phyloP scores from a whole-genome alignment of 768 basidiomycete genomes.

The Boletus edulis region DNA sequence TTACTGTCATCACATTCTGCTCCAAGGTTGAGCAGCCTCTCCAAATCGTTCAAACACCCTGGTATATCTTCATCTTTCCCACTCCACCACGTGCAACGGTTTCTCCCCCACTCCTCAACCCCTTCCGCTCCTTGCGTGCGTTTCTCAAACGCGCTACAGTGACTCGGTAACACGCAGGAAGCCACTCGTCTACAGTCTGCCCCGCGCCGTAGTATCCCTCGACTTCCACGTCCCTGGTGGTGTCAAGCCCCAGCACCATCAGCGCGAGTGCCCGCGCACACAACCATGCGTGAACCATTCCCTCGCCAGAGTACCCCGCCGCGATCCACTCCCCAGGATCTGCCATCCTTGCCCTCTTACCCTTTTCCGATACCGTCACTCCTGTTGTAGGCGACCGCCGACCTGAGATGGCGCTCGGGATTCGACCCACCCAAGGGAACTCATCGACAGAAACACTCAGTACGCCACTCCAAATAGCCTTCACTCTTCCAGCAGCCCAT shows the following conservation, averaged over 20 bases:
- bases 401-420: constrained; percentile 49
- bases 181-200: constrained; percentile 24
- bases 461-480: constrained; percentile 63
- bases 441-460: constrained; percentile 59
- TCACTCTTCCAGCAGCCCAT: constrained; percentile 48
- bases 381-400: constrained; percentile 27
- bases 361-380: constrained; percentile 1
- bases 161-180: constrained; percentile 22
- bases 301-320: constrained; percentile 70
- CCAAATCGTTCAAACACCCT: not conserved
- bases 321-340: constrained; percentile 67
- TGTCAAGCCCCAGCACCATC: constrained; percentile 52
- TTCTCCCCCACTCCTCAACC: not conserved
- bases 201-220: constrained; percentile 23
- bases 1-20: no score
- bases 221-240: not conserved
- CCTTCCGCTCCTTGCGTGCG: constrained; percentile 2
- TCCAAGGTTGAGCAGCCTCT: not conserved
- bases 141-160: constrained; percentile 11
- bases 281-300: constrained; percentile 72
- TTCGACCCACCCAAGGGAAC: constrained; percentile 68
- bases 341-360: constrained; percentile 5
- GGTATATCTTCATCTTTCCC: constrained; percentile 28
- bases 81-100: constrained; percentile 13
- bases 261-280: constrained; percentile 55